These are phyloP conservation scores for Coemansia sp. DNA, from an alignment of 192 early-diverging fungal species.

Conservation along the genomic window DNA sequence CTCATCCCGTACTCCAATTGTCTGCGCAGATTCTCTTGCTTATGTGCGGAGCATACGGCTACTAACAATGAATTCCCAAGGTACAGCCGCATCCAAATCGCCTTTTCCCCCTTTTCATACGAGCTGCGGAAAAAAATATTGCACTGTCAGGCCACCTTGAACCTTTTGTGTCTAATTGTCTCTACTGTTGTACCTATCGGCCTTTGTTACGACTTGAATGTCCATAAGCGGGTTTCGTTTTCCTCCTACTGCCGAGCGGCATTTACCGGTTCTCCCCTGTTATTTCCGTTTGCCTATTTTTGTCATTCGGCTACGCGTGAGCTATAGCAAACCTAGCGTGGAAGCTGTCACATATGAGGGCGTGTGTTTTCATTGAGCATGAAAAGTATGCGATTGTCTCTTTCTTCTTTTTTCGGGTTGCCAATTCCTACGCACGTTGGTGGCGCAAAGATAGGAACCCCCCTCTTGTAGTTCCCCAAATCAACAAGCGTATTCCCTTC, in stretches of 20 bases:
- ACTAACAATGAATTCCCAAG: not conserved
- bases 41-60: not conserved
- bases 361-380: no score
- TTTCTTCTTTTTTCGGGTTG: not conserved
- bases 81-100: not conserved
- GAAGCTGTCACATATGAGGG: no score
- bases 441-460: not conserved
- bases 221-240: not conserved
- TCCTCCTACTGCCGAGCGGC: not conserved
- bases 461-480: not conserved
- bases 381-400: not conserved
- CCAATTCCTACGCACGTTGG: not conserved
- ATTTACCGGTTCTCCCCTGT: not conserved
- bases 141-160: not conserved
- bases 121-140: conserved; percentile 4
- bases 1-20: conserved; percentile 2
- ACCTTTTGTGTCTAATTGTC: not conserved
- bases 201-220: not conserved
- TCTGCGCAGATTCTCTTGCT: not conserved
- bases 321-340: not conserved
- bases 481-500: not conserved
- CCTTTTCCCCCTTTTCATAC: not conserved
- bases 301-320: not conserved
- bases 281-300: not conserved
- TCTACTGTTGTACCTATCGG: not conserved